Percentiles rank a stretch among this genome's conserved stretches.
phyloP scores from a whole-genome alignment of 495 filamentous ascomycete species.

The Massariosphaeria phaeospora region DNA sequence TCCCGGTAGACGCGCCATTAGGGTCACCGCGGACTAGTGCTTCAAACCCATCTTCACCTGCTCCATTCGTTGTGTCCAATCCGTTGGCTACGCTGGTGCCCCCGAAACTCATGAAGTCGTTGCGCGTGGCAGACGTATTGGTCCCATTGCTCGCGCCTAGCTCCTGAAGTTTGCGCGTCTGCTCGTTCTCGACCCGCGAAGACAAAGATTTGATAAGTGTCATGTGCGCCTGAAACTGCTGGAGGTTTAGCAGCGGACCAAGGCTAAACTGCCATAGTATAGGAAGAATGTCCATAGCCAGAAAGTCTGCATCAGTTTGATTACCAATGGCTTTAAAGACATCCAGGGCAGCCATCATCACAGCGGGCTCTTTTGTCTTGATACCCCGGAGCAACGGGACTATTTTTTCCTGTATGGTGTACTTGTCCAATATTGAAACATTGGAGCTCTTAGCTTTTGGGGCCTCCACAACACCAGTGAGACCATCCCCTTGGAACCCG shows the following conservation, averaged over 20 bases:
- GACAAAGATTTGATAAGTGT: constrained; percentile 75
- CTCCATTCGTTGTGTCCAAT: constrained; percentile 48
- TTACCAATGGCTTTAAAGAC: constrained; percentile 78
- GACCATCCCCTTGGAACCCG: constrained; percentile 55
- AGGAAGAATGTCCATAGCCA: constrained; percentile 85
- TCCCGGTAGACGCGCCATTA: constrained; percentile 28
- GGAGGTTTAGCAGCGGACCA: constrained; percentile 77
- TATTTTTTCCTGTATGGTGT: constrained; percentile 94
- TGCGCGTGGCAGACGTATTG: constrained; percentile 40
- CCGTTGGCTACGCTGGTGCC: constrained; percentile 48
- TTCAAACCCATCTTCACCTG: constrained; percentile 69
- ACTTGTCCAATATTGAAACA: constrained; percentile 85
- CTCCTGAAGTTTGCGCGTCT: constrained; percentile 79
- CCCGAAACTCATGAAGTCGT: constrained; percentile 58
- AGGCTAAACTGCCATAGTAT: constrained; percentile 88
- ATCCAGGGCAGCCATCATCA: constrained; percentile 88
- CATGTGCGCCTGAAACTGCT: constrained; percentile 88
- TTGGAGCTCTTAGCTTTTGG: constrained; percentile 50
- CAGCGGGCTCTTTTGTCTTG: constrained; percentile 95
- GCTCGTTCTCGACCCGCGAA: constrained; percentile 75
- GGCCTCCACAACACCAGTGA: constrained; percentile 55
- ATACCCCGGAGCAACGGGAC: constrained; percentile 85
- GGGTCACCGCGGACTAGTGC: constrained; percentile 68
- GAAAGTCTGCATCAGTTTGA: constrained; percentile 83
- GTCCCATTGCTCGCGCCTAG: constrained; percentile 49